Evolutionary conservation across 2,329 filamentous ascomycete genomes (phyloP), one percentile per base, ranked within the genome.

Genomic region (Paramyrothecium roridum): DNA sequence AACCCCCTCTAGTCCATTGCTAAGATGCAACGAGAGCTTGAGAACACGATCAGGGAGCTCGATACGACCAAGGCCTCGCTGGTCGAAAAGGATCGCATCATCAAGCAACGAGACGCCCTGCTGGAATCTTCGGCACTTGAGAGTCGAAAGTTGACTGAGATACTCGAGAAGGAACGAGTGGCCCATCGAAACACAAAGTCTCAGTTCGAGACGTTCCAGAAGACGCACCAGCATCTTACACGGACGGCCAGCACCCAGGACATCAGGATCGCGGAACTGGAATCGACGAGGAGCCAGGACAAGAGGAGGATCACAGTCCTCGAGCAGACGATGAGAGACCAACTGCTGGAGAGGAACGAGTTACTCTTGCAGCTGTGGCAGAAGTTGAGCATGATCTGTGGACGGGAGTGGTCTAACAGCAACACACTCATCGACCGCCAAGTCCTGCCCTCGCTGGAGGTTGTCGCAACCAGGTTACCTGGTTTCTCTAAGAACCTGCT

Each of bases 401-500:
- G 95, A 12, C 83, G 86, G 0, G 95, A 98, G 67, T 99, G 95
- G 93, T 85, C 90, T 4, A 90, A 96, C 70, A 86, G 88, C 65
- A 93, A 98, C 71, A 89, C 88, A 55, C 84, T 96, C 22, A 90
- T 98, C 67, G 93, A 95, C 65, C 91, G 92, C 20, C 90, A 93
- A 57, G 85, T 83, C 1, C 76, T 96, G 8, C 91, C 93, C 0
- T 91, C 89, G 13, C 80, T 96, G 34, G 93, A 97, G 65, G 87
- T 92, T 16, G 89, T 99, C 58, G 86, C 87, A 1, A 93, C 87
- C 51, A 91, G 95, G 73, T 80, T 98, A 4, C 88, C 90, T 0
- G 90, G 89, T 1, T 98, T 98, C 74, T 90, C 89, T 67, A 91
- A 93, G 71, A 98, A 97, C 69, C 81, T 99, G 23, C 74, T 97